Percentiles rank a stretch among this genome's conserved stretches.
These are phyloP conservation scores for Trametes pubescens DNA, from an alignment of 1,284 basidiomycete genomes.

Conservation along the genomic window DNA sequence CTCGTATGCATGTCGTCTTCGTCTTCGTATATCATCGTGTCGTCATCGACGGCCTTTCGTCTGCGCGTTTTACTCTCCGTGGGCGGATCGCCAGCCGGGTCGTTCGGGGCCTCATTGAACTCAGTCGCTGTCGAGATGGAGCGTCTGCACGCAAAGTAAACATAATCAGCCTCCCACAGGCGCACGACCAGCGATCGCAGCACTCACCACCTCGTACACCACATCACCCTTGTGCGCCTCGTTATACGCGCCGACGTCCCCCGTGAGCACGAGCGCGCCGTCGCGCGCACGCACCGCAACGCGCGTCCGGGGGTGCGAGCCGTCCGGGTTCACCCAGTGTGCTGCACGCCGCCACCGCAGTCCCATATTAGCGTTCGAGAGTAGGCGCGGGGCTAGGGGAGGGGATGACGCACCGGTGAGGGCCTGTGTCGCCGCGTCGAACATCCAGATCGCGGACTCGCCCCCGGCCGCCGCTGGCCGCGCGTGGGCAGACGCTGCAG, in stretches of 20 bases:
- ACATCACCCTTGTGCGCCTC: slow-evolving; percentile 20
- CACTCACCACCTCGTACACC: slow-evolving; percentile 29
- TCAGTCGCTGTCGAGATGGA: slow-evolving; percentile 26
- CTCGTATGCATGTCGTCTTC: neutral
- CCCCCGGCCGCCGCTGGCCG: slow-evolving; percentile 24
- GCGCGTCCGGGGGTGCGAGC: slow-evolving; percentile 25
- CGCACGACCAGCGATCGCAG: neutral
- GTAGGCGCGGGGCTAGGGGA: neutral
- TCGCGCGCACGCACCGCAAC: slow-evolving; percentile 30
- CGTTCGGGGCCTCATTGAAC: neutral
- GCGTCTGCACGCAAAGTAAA: slow-evolving; percentile 12
- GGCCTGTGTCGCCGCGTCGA: slow-evolving; percentile 29
- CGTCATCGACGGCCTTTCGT: neutral
- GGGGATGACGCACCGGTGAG: slow-evolving; percentile 32
- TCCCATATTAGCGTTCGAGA: neutral
- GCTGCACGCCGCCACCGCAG: slow-evolving; percentile 20
- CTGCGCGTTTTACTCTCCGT: slow-evolving; percentile 18
- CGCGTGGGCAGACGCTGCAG: slow-evolving; percentile 27
- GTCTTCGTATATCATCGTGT: slow-evolving; percentile 4
- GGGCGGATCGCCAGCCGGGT: neutral
- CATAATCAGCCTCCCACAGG: neutral
- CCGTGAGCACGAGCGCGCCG: slow-evolving; percentile 31
- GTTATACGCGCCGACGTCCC: slow-evolving; percentile 32
- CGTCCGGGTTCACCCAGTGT: slow-evolving; percentile 38
- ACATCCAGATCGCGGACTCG: slow-evolving; percentile 38